Conservation (phyloP, 2,329 filamentous ascomycete genomes). For the Paraconiothyrium sp. region DNA sequence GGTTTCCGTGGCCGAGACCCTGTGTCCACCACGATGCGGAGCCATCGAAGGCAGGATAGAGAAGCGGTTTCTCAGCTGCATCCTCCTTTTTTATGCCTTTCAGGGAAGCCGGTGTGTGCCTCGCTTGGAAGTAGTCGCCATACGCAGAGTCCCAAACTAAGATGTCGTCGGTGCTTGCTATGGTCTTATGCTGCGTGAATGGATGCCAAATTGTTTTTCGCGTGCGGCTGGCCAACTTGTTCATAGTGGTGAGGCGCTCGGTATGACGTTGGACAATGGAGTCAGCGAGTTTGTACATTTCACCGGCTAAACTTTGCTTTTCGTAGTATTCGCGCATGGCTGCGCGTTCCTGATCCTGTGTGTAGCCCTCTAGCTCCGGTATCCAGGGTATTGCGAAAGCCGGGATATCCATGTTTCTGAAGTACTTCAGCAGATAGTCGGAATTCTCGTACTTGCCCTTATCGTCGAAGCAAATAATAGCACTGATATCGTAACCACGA, state of each 20-base stretch:
- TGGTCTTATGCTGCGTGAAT: conserved; percentile 80
- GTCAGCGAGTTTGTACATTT: conserved; percentile 59
- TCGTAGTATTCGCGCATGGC: conserved; percentile 73
- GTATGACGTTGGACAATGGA: conserved; percentile 64
- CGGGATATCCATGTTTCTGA: conserved; percentile 65
- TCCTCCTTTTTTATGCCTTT: conserved; percentile 7
- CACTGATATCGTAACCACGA: conserved; percentile 80
- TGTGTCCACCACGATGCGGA: conserved; percentile 95
- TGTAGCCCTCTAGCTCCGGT: conserved; percentile 56
- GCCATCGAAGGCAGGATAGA: conserved; percentile 78
- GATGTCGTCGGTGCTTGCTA: conserved; percentile 69
- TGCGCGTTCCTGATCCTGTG: conserved; percentile 59
- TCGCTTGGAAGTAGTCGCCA: conserved; percentile 79
- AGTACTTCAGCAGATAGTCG: conserved; percentile 73
- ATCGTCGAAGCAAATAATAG: conserved; percentile 72
- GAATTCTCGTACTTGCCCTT: conserved; percentile 74
- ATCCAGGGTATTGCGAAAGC: conserved; percentile 68
- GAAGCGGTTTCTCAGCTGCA: conserved; percentile 46
- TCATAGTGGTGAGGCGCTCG: conserved; percentile 66
- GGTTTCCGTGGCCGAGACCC: conserved; percentile 82
- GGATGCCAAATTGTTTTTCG: conserved; percentile 77
- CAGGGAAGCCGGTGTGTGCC: conserved; percentile 40
- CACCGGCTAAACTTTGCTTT: conserved; percentile 44
- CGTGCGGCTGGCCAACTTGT: conserved; percentile 69
- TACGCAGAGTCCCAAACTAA: conserved; percentile 82